These are phyloP conservation scores for Nemania abortiva DNA, from an alignment of 2,329 filamentous ascomycete species.

Conservation along the genomic window DNA sequence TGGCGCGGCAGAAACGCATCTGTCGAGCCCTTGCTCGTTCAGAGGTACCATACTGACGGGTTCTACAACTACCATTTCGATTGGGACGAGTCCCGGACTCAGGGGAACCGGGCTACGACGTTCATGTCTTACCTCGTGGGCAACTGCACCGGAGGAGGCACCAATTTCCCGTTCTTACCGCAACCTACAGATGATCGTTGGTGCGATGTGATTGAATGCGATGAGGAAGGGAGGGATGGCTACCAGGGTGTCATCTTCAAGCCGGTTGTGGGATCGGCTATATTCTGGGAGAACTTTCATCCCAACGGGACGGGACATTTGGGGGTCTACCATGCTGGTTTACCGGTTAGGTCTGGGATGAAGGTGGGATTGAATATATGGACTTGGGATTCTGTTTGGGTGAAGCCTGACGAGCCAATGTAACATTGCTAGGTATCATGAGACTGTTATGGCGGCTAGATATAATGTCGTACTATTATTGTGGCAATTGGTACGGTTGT, in stretches of 20 bases:
- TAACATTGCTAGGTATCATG: background rate
- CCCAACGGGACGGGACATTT: constrained; percentile 27
- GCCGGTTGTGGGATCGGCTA: constrained; percentile 29
- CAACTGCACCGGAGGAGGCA: constrained; percentile 30
- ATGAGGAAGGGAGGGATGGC: constrained; percentile 24
- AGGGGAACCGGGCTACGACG: constrained; percentile 28
- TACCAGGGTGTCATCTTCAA: constrained; percentile 34
- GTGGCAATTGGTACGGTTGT: background rate
- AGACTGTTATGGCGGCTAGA: background rate
- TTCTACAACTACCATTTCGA: constrained; percentile 35
- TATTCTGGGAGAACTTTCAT: constrained; percentile 36
- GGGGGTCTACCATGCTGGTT: constrained; percentile 26
- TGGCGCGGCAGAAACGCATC: constrained; percentile 16
- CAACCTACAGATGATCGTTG: constrained; percentile 20
- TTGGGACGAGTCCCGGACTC: constrained; percentile 10
- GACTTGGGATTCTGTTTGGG: constrained; percentile 25
- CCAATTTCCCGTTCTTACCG: constrained; percentile 28
- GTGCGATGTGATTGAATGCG: constrained; percentile 34
- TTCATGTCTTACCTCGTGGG: constrained; percentile 34
- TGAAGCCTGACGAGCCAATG: constrained; percentile 1
- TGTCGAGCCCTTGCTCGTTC: constrained; percentile 21
- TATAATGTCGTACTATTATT: background rate
- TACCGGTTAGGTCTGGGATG: constrained; percentile 28
- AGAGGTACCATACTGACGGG: constrained; percentile 25
- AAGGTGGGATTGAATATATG: constrained; percentile 36